phyloP scores from a whole-genome alignment of 768 basidiomycete species.

The Lentinula sp. region DNA sequence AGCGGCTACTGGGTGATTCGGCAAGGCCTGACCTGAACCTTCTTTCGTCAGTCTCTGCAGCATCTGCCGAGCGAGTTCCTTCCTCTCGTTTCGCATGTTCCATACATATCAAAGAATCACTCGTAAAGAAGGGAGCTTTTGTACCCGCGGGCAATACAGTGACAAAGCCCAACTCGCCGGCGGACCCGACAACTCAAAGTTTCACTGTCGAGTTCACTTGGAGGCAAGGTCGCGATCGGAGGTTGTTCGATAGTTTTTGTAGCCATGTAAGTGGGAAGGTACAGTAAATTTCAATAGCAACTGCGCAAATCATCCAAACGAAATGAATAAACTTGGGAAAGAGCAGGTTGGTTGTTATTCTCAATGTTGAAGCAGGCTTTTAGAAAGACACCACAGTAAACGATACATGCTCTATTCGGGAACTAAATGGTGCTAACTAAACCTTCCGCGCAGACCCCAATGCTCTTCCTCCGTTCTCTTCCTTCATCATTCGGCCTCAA shows the following conservation, averaged over 20 bases:
- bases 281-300: too few species aligned
- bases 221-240: constrained; percentile 53
- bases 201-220: constrained; percentile 46
- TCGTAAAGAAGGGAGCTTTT: neutral
- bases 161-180: neutral
- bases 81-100: constrained; percentile 13
- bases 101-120: constrained; percentile 11
- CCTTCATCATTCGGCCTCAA: too few species aligned
- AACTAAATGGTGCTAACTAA: too few species aligned
- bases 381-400: too few species aligned
- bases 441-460: too few species aligned
- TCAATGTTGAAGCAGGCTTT: too few species aligned
- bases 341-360: too few species aligned
- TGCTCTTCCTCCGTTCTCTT: too few species aligned
- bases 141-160: constrained; percentile 2
- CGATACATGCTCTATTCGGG: too few species aligned
- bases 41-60: neutral
- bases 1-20: constrained; percentile 13
- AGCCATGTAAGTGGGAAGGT: constrained; percentile 58
- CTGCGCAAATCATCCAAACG: too few species aligned
- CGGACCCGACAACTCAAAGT: neutral
- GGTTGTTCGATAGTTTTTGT: constrained; percentile 60
- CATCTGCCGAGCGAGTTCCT: neutral
- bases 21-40: neutral
- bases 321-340: too few species aligned